Evolutionary conservation across 495 filamentous ascomycete genomes (phyloP), one percentile per base, ranked within the genome.

Genomic region (Penicillium flavigenum): DNA sequence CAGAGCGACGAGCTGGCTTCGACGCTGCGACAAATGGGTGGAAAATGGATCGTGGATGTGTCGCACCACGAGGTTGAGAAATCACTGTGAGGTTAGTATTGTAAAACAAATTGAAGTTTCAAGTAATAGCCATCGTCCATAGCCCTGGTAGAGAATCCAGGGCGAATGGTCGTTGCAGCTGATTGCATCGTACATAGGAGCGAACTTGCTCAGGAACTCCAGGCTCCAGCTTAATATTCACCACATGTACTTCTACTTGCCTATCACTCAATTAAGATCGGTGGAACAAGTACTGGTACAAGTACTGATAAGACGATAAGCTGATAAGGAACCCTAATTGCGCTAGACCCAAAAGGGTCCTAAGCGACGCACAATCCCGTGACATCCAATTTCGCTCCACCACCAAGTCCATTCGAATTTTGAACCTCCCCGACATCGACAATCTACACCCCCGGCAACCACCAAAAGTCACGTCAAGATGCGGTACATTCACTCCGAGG

Each of bases 401-500:
- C 72, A 72, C 62, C 60, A 69, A 69, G 67, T 68, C 65, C 67
- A 70, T 63, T 67, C 63, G 74, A 76, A 68, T 71, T 76, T 78
- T 73, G 74, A 74, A 73, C 70, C 66, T 75, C 69, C 72, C 67
- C 72, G 72, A 76, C 73, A 72, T 71, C 76, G 74, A 77, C 74
- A 76, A 76, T 68, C 66, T 45, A 55, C 69, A 66, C 67, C 74
- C 70, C 75, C 75, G 73, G 71, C 76, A 70, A 77, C 68, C 66
- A 69, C 68, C 71, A 68, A 70, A 71, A 68, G 76, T 72, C 70
- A 74, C 77, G 76, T 73, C 83, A 94, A 88, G 77, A 96, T 96
- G 92, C 89, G 88, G 82, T 96, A 96, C 87, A 96, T 98, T 82
- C 91, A 97, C 83, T 93, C 89, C 71, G 81, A 89, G 81, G 93